phyloP scores from a whole-genome alignment of 1,284 basidiomycete genomes.

The Ganoderma boninense region DNA sequence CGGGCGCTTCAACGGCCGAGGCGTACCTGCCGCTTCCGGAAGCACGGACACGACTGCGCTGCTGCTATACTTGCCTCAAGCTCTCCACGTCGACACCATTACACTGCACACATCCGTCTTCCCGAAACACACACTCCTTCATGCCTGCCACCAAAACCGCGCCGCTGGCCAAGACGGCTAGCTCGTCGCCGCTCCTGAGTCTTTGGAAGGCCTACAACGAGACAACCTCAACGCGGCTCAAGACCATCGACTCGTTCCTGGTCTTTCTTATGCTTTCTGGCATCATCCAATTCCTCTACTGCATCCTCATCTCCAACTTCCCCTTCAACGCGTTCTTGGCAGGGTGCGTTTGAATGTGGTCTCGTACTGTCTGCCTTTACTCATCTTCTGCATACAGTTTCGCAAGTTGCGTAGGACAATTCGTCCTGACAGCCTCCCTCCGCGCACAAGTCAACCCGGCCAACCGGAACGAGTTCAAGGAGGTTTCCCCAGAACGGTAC shows the following conservation, averaged over 20 bases:
- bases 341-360: slow-evolving; percentile 69
- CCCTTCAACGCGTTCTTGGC: slow-evolving; percentile 98
- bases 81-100: slow-evolving; percentile 35
- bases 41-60: slow-evolving; percentile 21
- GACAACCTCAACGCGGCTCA: slow-evolving; percentile 84
- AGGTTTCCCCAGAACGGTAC: slow-evolving; percentile 95
- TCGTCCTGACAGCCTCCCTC: slow-evolving; percentile 93
- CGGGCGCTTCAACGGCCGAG: slow-evolving; percentile 26
- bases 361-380: neutral
- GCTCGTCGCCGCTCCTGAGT: slow-evolving; percentile 56
- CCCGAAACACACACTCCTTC: slow-evolving; percentile 23
- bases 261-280: slow-evolving; percentile 94
- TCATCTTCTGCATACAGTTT: slow-evolving; percentile 64
- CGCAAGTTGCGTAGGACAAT: slow-evolving; percentile 93
- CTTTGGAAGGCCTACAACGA: slow-evolving; percentile 83
- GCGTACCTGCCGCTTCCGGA: slow-evolving; percentile 18
- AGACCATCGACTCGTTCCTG: slow-evolving; percentile 94
- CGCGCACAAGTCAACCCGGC: slow-evolving; percentile 92
- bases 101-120: slow-evolving; percentile 20
- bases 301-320: slow-evolving; percentile 90
- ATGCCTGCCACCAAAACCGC: slow-evolving; percentile 28
- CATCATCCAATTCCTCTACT: slow-evolving; percentile 91
- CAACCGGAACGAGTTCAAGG: slow-evolving; percentile 84
- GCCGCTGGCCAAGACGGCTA: slow-evolving; percentile 16
- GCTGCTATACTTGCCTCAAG: slow-evolving; percentile 18